Conservation (phyloP, 148 eudicot species). For the Polygonum aviculare region DNA sequence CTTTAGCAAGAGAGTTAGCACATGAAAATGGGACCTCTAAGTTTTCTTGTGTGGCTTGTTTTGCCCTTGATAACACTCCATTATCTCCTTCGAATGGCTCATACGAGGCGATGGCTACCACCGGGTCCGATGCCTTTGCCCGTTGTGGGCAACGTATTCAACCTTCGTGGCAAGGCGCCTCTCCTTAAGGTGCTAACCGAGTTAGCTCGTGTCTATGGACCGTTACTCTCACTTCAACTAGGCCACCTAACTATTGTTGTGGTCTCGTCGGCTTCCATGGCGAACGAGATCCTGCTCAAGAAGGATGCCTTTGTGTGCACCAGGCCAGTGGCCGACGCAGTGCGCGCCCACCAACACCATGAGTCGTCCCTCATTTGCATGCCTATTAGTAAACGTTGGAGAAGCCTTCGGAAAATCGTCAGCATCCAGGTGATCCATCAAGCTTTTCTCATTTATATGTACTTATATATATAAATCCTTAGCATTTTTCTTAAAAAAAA, state of each 20-base stretch:
- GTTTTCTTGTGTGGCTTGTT: neutral
- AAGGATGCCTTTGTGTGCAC: constrained; percentile 36
- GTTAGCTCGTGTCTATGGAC: constrained; percentile 27
- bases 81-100: neutral
- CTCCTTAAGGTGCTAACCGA: constrained; percentile 19
- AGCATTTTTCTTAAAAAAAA: no score
- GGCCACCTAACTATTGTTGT: constrained; percentile 23
- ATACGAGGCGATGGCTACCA: neutral
- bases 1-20: neutral
- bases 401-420: constrained; percentile 17
- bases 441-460: neutral
- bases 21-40: neutral
- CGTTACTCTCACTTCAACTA: constrained; percentile 29
- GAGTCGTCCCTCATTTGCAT: constrained; percentile 27
- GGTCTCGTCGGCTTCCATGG: constrained; percentile 26
- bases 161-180: neutral
- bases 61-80: neutral
- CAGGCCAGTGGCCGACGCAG: constrained; percentile 20
- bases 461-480: no score
- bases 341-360: constrained; percentile 26
- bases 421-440: neutral
- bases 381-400: constrained; percentile 28
- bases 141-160: neutral
- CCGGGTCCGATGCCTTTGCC: neutral
- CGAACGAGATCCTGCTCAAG: constrained; percentile 30